Conservation (phyloP, 2,329 filamentous ascomycete species). For the Fusarium protoensiforme region DNA sequence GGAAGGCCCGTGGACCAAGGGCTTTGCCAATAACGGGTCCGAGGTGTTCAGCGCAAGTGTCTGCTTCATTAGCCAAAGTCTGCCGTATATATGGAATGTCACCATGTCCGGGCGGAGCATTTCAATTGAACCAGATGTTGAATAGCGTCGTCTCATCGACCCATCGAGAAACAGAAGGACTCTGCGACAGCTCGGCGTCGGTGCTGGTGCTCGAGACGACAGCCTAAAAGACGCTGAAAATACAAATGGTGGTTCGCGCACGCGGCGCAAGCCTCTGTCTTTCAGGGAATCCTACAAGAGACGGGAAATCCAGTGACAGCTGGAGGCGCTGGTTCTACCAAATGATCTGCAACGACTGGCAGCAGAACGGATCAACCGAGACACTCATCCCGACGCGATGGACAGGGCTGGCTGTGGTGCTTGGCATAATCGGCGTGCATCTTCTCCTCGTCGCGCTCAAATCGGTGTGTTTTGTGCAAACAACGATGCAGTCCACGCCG, state of each 20-base stretch:
- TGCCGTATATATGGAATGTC: slow-evolving; percentile 1
- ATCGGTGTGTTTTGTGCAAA: not conserved
- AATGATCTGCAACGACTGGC: slow-evolving; percentile 7
- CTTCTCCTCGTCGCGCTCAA: not conserved
- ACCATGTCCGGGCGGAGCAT: slow-evolving; percentile 5
- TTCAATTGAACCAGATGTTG: not conserved
- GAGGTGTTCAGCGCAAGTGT: not conserved
- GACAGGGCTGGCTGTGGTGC: not conserved
- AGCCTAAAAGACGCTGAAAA: not conserved
- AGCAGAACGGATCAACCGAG: not conserved
- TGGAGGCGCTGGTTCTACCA: not conserved
- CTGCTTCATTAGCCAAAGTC: not conserved
- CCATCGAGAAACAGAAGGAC: not conserved
- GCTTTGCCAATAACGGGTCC: fast-evolving
- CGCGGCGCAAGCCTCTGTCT: not conserved
- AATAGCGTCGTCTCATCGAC: not conserved
- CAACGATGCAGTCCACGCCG: not conserved
- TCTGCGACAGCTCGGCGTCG: not conserved
- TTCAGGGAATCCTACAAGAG: slow-evolving; percentile 1
- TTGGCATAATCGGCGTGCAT: not conserved
- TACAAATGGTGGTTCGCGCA: not conserved
- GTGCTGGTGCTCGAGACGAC: fast-evolving
- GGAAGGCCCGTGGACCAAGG: not conserved
- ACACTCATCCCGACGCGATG: not conserved
- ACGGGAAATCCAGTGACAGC: not conserved